phyloP scores from a whole-genome alignment of 2,329 filamentous ascomycete genomes.

The Colletotrichum trifolii region DNA sequence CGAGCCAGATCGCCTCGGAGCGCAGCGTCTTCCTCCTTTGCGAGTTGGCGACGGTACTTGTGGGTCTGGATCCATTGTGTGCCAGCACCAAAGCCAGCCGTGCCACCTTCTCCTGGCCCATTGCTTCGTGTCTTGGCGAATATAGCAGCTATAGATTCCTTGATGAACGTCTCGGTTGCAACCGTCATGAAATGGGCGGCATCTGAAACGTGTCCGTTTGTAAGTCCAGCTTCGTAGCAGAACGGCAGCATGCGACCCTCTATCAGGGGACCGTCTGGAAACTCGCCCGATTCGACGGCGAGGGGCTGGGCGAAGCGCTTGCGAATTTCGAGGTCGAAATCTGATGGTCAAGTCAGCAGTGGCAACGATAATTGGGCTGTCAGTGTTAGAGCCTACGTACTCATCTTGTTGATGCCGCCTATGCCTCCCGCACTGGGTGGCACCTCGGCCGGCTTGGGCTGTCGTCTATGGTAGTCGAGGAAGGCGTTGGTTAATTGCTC shows the following conservation, averaged over 20 bases:
- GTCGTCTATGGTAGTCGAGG: conserved; percentile 59
- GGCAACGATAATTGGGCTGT: background rate
- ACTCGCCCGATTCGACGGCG: conserved; percentile 75
- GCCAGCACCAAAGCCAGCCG: conserved; percentile 72
- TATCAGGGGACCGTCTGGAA: conserved; percentile 73
- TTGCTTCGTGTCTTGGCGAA: conserved; percentile 74
- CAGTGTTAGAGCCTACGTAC: conserved; percentile 57
- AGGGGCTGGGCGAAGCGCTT: conserved; percentile 73
- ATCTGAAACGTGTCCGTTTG: conserved; percentile 68
- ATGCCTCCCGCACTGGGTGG: conserved; percentile 74
- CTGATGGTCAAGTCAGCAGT: conserved; percentile 47
- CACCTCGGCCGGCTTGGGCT: conserved; percentile 65
- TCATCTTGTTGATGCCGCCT: conserved; percentile 76
- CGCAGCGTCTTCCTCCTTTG: conserved; percentile 78
- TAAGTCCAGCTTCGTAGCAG: conserved; percentile 73
- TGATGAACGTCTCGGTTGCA: conserved; percentile 75
- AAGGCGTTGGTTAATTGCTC: conserved; percentile 65
- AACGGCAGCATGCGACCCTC: conserved; percentile 74
- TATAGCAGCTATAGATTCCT: conserved; percentile 71
- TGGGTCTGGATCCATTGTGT: conserved; percentile 81
- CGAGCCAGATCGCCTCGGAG: conserved; percentile 79
- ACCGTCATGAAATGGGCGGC: conserved; percentile 73
- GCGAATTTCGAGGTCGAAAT: conserved; percentile 74
- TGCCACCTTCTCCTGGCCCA: conserved; percentile 70
- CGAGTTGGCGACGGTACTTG: conserved; percentile 79